phyloP scores from a whole-genome alignment of 2,329 filamentous ascomycete species.

The Ophiostoma ulmi region DNA sequence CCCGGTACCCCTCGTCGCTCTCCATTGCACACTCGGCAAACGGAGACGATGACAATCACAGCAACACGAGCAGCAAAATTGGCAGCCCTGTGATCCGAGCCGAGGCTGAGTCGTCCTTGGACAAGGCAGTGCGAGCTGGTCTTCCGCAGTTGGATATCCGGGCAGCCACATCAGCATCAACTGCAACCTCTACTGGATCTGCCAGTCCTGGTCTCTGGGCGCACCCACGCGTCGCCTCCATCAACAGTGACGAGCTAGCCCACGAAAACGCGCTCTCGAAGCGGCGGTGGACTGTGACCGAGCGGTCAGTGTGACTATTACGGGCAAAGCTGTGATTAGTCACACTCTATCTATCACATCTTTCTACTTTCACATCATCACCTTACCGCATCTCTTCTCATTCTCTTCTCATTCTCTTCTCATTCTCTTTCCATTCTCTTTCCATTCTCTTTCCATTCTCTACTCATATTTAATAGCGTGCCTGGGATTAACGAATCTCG shows the following conservation, averaged over 20 bases:
- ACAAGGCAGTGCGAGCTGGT: constrained; percentile 1
- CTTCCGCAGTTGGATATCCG: constrained; percentile 18
- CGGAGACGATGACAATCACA: constrained; percentile 14
- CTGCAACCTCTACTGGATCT: not conserved
- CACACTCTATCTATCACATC: not conserved
- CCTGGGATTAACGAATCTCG: not conserved
- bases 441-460: not conserved
- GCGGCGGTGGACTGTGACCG: constrained; percentile 53
- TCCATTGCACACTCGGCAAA: constrained; percentile 20
- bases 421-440: not conserved
- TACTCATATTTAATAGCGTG: not conserved
- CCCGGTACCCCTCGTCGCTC: constrained; percentile 17
- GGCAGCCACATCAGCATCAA: not conserved
- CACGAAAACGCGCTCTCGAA: constrained; percentile 46
- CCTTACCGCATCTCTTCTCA: not conserved
- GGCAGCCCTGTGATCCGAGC: not conserved
- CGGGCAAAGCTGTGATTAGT: not conserved
- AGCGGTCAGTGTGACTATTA: constrained; percentile 30
- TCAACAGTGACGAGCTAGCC: constrained; percentile 35
- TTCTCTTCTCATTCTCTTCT: not conserved
- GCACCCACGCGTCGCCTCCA: constrained; percentile 31
- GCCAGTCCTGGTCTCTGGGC: constrained; percentile 40
- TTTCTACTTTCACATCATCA: not conserved
- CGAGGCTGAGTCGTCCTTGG: not conserved
- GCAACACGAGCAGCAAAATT: not conserved